phyloP scores from a whole-genome alignment of 2,329 filamentous ascomycete genomes.

The Diaporthe australafricana region DNA sequence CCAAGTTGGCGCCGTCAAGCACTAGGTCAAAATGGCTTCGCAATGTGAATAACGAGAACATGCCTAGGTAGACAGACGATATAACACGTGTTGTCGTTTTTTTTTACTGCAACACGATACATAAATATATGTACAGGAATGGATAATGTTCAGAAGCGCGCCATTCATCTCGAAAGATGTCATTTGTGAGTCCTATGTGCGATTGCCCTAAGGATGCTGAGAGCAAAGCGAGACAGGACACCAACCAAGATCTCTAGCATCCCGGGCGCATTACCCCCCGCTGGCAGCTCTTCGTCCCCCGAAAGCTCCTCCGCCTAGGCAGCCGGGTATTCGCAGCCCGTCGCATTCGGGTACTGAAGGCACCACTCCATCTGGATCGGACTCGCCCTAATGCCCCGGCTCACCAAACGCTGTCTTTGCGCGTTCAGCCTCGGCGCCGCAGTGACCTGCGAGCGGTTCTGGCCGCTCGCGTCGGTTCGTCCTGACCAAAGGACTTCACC shows the following conservation, averaged over 20 bases:
- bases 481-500: slow-evolving; percentile 87
- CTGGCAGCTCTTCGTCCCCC: neutral
- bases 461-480: slow-evolving; percentile 70
- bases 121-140: slow-evolving; percentile 26
- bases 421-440: slow-evolving; percentile 78
- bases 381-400: slow-evolving; percentile 70
- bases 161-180: neutral
- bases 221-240: neutral
- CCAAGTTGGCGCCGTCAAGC: too few species aligned
- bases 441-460: slow-evolving; percentile 78
- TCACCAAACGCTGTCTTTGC: slow-evolving; percentile 81
- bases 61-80: too few species aligned
- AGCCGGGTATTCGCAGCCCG: slow-evolving; percentile 54
- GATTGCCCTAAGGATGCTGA: neutral
- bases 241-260: neutral
- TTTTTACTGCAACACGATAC: neutral
- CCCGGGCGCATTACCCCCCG: neutral
- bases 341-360: slow-evolving; percentile 67
- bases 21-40: too few species aligned
- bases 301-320: slow-evolving; percentile 30
- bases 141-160: neutral
- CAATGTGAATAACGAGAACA: too few species aligned
- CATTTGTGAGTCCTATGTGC: neutral
- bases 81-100: neutral
- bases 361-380: slow-evolving; percentile 81